phyloP scores from a whole-genome alignment of 768 basidiomycete species.

The Russula foetens region DNA sequence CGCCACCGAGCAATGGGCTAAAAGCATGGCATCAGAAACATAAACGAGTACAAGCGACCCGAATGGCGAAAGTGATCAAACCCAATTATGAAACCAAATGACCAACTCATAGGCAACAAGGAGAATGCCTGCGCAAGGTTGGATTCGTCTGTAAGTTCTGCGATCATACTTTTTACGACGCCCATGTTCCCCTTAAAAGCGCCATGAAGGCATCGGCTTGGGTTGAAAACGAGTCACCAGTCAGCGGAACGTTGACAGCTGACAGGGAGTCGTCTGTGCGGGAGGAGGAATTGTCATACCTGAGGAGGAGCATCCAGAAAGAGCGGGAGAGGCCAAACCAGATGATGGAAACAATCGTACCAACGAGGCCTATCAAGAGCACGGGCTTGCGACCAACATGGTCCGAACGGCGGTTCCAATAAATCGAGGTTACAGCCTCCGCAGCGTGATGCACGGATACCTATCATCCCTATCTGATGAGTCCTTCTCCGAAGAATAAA shows the following conservation, averaged over 20 bases:
- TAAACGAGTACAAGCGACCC: too few relatives aligned
- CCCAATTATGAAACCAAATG: background rate
- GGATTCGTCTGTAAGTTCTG: slow-evolving; percentile 20
- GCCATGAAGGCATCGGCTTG: slow-evolving; percentile 24
- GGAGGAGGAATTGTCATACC: background rate
- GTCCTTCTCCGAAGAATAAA: too few relatives aligned
- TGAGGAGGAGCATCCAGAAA: slow-evolving; percentile 23
- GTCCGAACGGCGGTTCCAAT: slow-evolving; percentile 41
- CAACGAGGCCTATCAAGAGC: slow-evolving; percentile 26
- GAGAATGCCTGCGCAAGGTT: background rate
- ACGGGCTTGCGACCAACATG: slow-evolving; percentile 31
- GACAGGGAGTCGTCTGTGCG: background rate
- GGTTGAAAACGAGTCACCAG: too few relatives aligned
- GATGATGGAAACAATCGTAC: slow-evolving; percentile 27
- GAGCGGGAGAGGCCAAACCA: slow-evolving; percentile 32
- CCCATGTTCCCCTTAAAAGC: slow-evolving; percentile 33
- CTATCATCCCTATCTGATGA: slow-evolving; percentile 20
- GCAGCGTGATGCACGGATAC: slow-evolving; percentile 41
- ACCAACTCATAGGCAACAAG: background rate
- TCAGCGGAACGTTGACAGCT: too few relatives aligned
- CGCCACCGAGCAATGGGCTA: too few relatives aligned
- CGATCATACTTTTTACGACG: slow-evolving; percentile 22
- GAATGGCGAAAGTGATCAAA: background rate
- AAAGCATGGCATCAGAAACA: too few relatives aligned
- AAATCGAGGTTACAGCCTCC: slow-evolving; percentile 37